Base-by-base conservation (phyloP, 768 basidiomycete genomes). In the Suillus decipiens region DNA sequence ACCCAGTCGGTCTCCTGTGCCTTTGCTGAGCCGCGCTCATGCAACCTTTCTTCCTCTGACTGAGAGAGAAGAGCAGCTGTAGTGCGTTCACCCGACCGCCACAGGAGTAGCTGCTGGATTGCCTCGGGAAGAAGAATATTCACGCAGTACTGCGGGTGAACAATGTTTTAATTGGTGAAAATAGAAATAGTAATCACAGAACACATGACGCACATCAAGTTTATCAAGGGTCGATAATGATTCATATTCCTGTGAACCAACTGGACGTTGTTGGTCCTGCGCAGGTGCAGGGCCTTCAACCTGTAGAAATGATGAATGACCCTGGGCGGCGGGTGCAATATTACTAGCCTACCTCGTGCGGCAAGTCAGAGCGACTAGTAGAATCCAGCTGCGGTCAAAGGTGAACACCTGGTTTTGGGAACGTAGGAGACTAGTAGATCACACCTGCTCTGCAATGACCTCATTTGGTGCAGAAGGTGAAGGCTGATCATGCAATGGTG, bases 111-210 rank as follows among this genome's bases (percentile, higher is more conserved):
- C 69, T 93, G 92, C 48, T 87, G 77, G 45, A 90, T 79, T 3
- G 88, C 81, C 72, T 92, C 91, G 2, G 86, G 89, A 5, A 92
- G 79, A 12, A 93, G 82, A 36, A 93, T 81, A 63, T 89, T 86
- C 42, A 84, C 74, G 70, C 89, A 90, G 66, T 92, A 93, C 89
- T 92, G 65, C 36, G 15, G 36, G 43, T 6, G 11, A 41, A 28
- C 11, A 2, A 48, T n/a, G 24, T 39, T 43, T 42, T 58, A 53
- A 57, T 22, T 5, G 45, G 69, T 48, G 61, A 64, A 37, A 28
- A 51, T 37, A 36, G 6, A 37, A 28, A 51, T 37, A 36, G 6
- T 22, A 22, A 50, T 31, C 36, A 45, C 24, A 50, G 45, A 53
- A 9, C 41, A 56, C 48, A 33, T 33, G 9, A 61, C 83, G 69